Conservation (phyloP, 2,329 filamentous ascomycete genomes). For the Trichoderma aggressivum region DNA sequence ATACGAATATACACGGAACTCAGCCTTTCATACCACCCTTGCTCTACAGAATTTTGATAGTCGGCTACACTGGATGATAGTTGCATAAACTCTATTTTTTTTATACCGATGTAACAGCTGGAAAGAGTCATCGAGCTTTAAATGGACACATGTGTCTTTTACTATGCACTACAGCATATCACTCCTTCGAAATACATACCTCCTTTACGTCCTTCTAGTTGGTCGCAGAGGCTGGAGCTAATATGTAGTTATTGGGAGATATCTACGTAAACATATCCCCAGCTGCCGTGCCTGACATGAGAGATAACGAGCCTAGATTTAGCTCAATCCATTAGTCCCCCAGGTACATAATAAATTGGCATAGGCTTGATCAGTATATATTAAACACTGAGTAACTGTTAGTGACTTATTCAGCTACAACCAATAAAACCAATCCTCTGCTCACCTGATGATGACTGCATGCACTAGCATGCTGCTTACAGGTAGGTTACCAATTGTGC, state of each 20-base stretch:
- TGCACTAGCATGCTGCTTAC: background rate
- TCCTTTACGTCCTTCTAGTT: too few relatives aligned
- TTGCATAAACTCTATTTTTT: background rate
- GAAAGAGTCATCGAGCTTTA: background rate
- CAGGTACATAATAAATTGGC: background rate
- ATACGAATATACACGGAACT: background rate
- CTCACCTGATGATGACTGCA: background rate
- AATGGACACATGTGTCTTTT: background rate
- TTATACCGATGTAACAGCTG: background rate
- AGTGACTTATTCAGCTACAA: background rate
- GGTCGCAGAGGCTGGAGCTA: background rate
- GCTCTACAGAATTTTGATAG: background rate
- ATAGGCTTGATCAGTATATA: background rate
- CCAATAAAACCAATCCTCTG: background rate
- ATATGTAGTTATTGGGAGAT: background rate
- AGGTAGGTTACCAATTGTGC: background rate
- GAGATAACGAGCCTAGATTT: background rate
- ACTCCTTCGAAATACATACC: too few relatives aligned
- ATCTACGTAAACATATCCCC: background rate
- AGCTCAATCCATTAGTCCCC: background rate
- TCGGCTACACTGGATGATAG: background rate
- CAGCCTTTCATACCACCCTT: background rate
- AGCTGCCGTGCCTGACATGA: background rate
- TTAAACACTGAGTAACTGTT: background rate
- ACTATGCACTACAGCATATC: background rate